Percentiles rank a stretch among this genome's conserved stretches.
phyloP scores from a whole-genome alignment of 2,329 filamentous ascomycete genomes.

The Amesomyces nigricolor region DNA sequence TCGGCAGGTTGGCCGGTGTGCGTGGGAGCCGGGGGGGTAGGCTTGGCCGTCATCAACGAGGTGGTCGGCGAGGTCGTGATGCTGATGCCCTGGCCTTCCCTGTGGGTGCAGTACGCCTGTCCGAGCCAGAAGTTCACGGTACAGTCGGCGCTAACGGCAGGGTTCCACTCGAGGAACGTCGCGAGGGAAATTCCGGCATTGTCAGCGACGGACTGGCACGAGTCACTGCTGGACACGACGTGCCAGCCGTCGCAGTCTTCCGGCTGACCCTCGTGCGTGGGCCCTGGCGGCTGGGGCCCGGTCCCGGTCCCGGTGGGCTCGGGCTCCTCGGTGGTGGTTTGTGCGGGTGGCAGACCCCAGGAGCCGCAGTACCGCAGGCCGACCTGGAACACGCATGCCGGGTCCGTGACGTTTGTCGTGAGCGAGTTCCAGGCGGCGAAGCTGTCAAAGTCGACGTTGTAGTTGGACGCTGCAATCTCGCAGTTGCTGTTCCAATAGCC shows the following conservation, averaged over 20 bases:
- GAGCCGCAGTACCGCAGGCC: too few relatives aligned
- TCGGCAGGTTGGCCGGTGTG: not conserved
- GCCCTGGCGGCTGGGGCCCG: too few relatives aligned
- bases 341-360: too few relatives aligned
- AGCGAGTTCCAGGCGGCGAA: too few relatives aligned
- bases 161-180: not conserved
- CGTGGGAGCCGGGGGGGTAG: not conserved
- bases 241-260: not conserved
- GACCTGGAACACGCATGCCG: too few relatives aligned
- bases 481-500: too few relatives aligned
- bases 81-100: not conserved
- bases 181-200: not conserved
- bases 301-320: too few relatives aligned
- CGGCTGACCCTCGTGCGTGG: not conserved
- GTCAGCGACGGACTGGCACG: not conserved
- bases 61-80: not conserved
- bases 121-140: not conserved
- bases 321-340: too few relatives aligned
- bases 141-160: not conserved
- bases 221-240: not conserved
- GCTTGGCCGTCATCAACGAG: not conserved
- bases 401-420: too few relatives aligned
- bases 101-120: not conserved
- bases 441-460: too few relatives aligned
- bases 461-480: too few relatives aligned